Evolutionary conservation across 495 filamentous ascomycete genomes (phyloP), one percentile per base, ranked within the genome.

Genomic region (Haplographium delicatum): DNA sequence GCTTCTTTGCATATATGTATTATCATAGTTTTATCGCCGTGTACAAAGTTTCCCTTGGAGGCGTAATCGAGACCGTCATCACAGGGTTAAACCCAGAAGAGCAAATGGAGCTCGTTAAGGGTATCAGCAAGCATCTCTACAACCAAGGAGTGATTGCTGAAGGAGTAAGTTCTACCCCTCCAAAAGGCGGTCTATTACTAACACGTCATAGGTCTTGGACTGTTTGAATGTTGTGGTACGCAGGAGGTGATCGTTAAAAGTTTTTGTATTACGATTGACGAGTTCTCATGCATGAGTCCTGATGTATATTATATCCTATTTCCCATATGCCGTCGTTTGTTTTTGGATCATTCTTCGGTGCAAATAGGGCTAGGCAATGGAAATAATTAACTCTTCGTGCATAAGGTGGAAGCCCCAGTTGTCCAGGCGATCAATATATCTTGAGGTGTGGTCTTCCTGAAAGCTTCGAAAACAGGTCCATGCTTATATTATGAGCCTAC

Each of bases 1-100:
- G 94, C 8, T 89, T 96, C 73, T 97, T 99, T 60, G 81, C 94
- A 10, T 97, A 86, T 69, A 87, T 99, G 75, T 99, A 99, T 69
- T 97, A 93, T 69, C 89, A 95, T 66, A 91, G 88, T 61, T 99
- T 99, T 65, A 93, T 99, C 62, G 91, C 91, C 7, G 74, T 88
- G 15, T 81, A 91, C 69, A 85, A 84, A 59, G 81, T 85, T 7
- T 86, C 74, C 48, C 83, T 94, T 10, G 91, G 89, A 3, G 81
- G 81, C 42, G 84, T 97, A 25, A 84, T 99, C 55, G 91, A 97
- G 72, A 76, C 79, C 27, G 89, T 84, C 25, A 91, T 97, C 58
- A 91, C 82, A 18, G 90, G 89, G 7, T 65, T 99, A 50, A 81
- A 81, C 0, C 65, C 79, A 1, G 89, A 95, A 22, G 88, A 97